Percentiles rank a stretch among this genome's conserved stretches.
Evolutionary conservation across 2,329 filamentous ascomycete genomes (phyloP).

Genomic region (Orbilia quercus): DNA sequence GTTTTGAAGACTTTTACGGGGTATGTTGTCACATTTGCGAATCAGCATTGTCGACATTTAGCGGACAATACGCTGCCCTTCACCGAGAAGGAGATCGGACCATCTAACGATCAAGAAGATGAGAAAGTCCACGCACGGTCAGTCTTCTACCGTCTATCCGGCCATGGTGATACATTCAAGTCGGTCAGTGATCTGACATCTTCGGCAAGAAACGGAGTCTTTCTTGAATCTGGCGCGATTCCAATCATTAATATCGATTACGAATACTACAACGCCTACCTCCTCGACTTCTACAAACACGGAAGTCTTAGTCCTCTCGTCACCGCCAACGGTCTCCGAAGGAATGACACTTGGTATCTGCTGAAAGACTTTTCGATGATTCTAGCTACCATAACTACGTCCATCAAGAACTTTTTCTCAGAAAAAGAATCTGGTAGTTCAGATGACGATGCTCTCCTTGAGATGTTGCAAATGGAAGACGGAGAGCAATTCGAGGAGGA

Average conservation of each 20-base stretch:
- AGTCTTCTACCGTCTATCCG: conserved; percentile 77
- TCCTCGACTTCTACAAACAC: conserved; percentile 82
- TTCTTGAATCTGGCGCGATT: conserved; percentile 78
- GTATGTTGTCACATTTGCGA: conserved; percentile 76
- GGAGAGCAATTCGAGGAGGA: conserved; percentile 20
- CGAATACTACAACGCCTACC: conserved; percentile 73
- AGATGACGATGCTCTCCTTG: conserved; percentile 23
- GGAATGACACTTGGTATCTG: conserved; percentile 76
- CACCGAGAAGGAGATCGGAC: conserved; percentile 62
- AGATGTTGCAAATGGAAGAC: conserved; percentile 35
- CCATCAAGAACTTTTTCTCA: conserved; percentile 51
- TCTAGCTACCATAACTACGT: conserved; percentile 75
- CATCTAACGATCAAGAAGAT: conserved; percentile 17
- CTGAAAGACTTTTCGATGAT: conserved; percentile 73
- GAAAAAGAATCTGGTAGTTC: conserved; percentile 37
- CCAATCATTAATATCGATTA: conserved; percentile 72
- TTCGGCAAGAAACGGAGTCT: conserved; percentile 74
- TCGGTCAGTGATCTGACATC: conserved; percentile 75
- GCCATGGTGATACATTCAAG: conserved; percentile 72
- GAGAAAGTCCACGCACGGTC: conserved; percentile 66
- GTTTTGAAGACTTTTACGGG: conserved; percentile 74
- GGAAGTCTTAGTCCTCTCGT: conserved; percentile 73
- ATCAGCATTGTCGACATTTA: conserved; percentile 70
- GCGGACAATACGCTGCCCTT: conserved; percentile 72
- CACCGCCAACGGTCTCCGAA: conserved; percentile 73